These are phyloP conservation scores for Trichophyton simii DNA, from an alignment of 2,329 filamentous ascomycete species.

Conservation along the genomic window DNA sequence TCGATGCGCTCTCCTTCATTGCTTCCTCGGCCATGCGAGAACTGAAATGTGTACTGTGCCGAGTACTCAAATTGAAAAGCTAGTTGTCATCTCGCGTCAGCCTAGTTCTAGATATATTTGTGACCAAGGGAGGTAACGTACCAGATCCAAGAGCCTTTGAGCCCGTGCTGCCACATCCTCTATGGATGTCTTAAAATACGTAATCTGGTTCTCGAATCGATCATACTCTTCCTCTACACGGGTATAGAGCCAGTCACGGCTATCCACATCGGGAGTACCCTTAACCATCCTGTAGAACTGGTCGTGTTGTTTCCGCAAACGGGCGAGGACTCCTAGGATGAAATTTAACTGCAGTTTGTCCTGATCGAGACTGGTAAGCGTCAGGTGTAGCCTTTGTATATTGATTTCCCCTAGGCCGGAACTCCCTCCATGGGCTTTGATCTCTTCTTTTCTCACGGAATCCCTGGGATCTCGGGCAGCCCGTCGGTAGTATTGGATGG, in stretches of 20 bases:
- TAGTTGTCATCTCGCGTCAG: neutral
- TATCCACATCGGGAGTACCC: constrained; percentile 4
- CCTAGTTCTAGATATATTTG: neutral
- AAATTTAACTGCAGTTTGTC: constrained; percentile 10
- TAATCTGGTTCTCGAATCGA: constrained; percentile 11
- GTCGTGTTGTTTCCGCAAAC: constrained; percentile 7
- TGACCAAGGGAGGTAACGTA: neutral
- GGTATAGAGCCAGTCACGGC: constrained; percentile 9
- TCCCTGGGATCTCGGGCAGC: constrained; percentile 9
- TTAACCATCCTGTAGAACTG: constrained; percentile 9
- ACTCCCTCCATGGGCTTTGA: constrained; percentile 9
- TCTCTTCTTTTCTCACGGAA: constrained; percentile 9
- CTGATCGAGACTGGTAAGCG: constrained; percentile 9
- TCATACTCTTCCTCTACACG: constrained; percentile 10
- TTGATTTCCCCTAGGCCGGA: constrained; percentile 6
- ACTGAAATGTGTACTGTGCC: constrained; percentile 6
- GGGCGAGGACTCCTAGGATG: constrained; percentile 8
- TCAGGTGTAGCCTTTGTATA: constrained; percentile 8
- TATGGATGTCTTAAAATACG: constrained; percentile 10
- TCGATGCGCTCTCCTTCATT: constrained; percentile 24
- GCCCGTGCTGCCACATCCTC: constrained; percentile 10
- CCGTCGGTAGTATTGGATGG: constrained; percentile 9
- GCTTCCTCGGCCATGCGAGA: constrained; percentile 13
- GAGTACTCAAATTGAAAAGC: constrained; percentile 10
- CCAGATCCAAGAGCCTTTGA: constrained; percentile 7